Conservation (phyloP, 495 filamentous ascomycete species). For the Aspergillus cristatus region DNA sequence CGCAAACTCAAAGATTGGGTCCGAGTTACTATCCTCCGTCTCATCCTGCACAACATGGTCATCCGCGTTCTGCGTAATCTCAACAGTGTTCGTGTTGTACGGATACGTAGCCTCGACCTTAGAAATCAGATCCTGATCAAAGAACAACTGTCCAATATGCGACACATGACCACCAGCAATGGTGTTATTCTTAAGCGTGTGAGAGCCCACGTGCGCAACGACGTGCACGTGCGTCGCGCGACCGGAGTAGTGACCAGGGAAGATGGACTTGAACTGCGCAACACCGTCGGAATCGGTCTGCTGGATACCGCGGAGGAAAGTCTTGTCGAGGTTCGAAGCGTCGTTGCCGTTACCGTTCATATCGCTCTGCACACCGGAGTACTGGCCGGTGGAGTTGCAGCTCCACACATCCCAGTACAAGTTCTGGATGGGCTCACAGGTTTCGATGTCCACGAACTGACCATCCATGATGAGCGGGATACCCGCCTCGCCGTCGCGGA, state of each 20-base stretch:
- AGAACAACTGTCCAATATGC: constrained; percentile 51
- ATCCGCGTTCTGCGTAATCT: constrained; percentile 32
- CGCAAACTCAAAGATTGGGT: constrained; percentile 46
- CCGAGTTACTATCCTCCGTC: constrained; percentile 34
- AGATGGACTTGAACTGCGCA: constrained; percentile 31
- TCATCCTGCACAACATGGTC: constrained; percentile 37
- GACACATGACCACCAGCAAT: constrained; percentile 33
- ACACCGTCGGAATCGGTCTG: constrained; percentile 30
- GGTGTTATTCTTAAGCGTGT: constrained; percentile 31
- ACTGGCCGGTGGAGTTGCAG: constrained; percentile 41
- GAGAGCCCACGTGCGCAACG: constrained; percentile 32
- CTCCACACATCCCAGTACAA: constrained; percentile 43
- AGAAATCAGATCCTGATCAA: constrained; percentile 33
- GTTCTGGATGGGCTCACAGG: constrained; percentile 33
- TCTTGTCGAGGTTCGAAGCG: constrained; percentile 29
- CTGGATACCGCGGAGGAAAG: constrained; percentile 37
- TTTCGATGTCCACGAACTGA: constrained; percentile 41
- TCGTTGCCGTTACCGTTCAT: neutral
- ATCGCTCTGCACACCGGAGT: constrained; percentile 10
- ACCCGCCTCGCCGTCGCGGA: constrained; percentile 33
- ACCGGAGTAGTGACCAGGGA: constrained; percentile 39
- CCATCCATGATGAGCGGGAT: constrained; percentile 40
- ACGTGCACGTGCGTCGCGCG: constrained; percentile 34
- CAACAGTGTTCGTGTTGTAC: constrained; percentile 41
- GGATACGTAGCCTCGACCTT: constrained; percentile 35